A percentile compares a stretch with the other conserved stretches of the same genome.
Conservation (phyloP, 352 stramenopile species). For the Phytophthora europaea region DNA sequence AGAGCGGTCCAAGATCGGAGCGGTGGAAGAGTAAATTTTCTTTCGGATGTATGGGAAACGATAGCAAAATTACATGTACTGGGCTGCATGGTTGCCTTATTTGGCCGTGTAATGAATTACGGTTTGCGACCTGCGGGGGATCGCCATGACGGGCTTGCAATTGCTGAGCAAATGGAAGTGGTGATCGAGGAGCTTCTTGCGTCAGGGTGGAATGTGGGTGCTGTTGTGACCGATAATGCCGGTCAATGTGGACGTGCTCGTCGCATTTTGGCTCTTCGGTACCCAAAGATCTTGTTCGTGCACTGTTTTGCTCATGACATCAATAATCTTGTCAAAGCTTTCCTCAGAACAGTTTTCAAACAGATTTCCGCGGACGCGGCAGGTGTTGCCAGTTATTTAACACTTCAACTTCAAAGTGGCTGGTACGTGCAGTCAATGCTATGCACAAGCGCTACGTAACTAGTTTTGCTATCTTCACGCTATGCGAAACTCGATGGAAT, state of each 20-base stretch:
- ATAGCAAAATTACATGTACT: slow-evolving; percentile 18
- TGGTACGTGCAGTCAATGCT: slow-evolving; percentile 6
- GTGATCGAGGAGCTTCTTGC: slow-evolving; percentile 10
- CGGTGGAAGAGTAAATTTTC: slow-evolving; percentile 5
- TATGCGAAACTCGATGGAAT: slow-evolving; percentile 23
- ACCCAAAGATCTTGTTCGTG: slow-evolving; percentile 22
- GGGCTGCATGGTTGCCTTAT: slow-evolving; percentile 6
- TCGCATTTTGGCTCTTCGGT: slow-evolving; percentile 28
- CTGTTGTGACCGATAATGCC: slow-evolving; percentile 23
- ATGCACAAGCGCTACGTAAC: slow-evolving; percentile 14
- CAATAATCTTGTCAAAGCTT: no score
- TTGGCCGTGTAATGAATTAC: slow-evolving; percentile 13
- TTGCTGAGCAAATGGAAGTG: slow-evolving; percentile 21
- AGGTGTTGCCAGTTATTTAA: slow-evolving; percentile 16
- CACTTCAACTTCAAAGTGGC: slow-evolving; percentile 24
- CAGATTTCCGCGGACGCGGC: not conserved
- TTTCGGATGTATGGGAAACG: slow-evolving; percentile 9
- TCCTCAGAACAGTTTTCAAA: slow-evolving; percentile 2
- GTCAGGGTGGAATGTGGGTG: slow-evolving; percentile 16
- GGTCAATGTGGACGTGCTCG: slow-evolving; percentile 21
- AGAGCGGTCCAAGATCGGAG: slow-evolving; percentile 4
- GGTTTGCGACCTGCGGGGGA: slow-evolving; percentile 10
- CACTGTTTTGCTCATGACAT: slow-evolving; percentile 22
- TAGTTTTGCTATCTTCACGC: slow-evolving; percentile 13
- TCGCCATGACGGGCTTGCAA: slow-evolving; percentile 19